These are phyloP conservation scores for Obba rivulosa DNA, from an alignment of 768 basidiomycete species.

Conservation along the genomic window DNA sequence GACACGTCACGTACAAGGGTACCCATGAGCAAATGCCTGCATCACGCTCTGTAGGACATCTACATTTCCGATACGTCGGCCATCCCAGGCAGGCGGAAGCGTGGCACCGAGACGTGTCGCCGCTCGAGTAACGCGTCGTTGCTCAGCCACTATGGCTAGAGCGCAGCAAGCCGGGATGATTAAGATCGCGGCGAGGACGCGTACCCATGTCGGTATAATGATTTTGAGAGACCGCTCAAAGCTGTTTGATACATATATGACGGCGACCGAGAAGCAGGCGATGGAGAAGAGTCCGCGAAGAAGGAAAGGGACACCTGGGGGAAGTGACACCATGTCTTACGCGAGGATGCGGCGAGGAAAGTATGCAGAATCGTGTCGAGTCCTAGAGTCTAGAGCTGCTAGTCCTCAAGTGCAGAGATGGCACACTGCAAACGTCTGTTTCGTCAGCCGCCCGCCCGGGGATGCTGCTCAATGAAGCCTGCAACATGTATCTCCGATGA, in stretches of 20 bases:
- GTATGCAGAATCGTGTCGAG: too few species aligned
- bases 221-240: not conserved
- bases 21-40: conserved; percentile 2
- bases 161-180: conserved; percentile 1
- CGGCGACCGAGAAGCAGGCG: not conserved
- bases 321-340: not conserved
- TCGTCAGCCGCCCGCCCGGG: too few species aligned
- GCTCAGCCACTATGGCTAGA: not conserved
- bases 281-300: not conserved
- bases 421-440: too few species aligned
- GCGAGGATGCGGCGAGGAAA: too few species aligned
- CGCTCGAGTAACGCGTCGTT: not conserved
- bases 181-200: not conserved
- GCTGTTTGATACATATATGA: not conserved
- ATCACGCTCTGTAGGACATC: not conserved
- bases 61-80: not conserved
- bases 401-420: too few species aligned
- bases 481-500: too few species aligned
- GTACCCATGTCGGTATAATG: not conserved
- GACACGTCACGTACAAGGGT: not conserved
- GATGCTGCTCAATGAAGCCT: too few species aligned
- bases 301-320: not conserved
- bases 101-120: conserved; percentile 2
- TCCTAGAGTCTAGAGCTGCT: too few species aligned
- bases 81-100: conserved; percentile 1